These are phyloP conservation scores for Amanita rubescens DNA, from an alignment of 768 basidiomycete genomes.

Conservation along the genomic window DNA sequence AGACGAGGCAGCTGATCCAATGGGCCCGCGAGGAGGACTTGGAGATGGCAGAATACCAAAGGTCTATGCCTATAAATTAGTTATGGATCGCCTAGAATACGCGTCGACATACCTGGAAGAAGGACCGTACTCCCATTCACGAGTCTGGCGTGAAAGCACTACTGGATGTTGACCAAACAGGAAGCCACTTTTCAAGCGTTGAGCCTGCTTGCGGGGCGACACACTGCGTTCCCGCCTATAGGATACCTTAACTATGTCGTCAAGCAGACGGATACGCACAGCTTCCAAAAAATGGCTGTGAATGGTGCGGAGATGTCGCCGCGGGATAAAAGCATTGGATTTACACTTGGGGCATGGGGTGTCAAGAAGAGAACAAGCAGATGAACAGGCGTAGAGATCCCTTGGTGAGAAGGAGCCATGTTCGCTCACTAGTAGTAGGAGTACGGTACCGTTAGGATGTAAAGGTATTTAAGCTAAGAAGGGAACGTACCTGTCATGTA, in stretches of 20 bases:
- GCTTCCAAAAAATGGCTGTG: constrained; percentile 55
- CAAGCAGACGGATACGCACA: constrained; percentile 45
- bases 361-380: constrained; percentile 31
- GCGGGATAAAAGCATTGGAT: constrained; percentile 27
- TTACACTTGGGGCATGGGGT: constrained; percentile 33
- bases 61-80: constrained; percentile 30
- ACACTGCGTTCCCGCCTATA: constrained; percentile 17
- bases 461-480: neutral
- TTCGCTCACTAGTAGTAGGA: constrained; percentile 31
- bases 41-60: constrained; percentile 52
- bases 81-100: neutral
- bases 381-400: constrained; percentile 47
- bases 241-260: constrained; percentile 45
- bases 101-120: constrained; percentile 32
- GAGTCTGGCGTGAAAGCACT: constrained; percentile 53
- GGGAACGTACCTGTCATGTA: constrained; percentile 43
- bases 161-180: constrained; percentile 40
- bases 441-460: no score
- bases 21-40: constrained; percentile 37
- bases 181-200: constrained; percentile 55
- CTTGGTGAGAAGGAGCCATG: constrained; percentile 37
- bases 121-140: constrained; percentile 54
- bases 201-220: constrained; percentile 24
- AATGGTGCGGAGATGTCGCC: constrained; percentile 32
- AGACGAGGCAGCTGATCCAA: constrained; percentile 28